Conservation (phyloP, 192 early-diverging fungal genomes). For the Coemansia sp. region DNA sequence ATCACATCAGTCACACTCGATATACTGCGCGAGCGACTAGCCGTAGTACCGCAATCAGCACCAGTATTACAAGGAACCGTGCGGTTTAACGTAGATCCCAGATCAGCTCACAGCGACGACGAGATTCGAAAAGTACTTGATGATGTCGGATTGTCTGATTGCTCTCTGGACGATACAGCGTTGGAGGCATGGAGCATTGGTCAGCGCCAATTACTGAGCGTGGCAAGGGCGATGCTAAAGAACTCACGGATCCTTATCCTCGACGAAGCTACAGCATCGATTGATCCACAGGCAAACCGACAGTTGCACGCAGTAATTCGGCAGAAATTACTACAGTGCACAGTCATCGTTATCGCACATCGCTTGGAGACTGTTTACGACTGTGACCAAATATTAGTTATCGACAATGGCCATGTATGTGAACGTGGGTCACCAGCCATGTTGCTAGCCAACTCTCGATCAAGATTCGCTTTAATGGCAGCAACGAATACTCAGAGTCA, state of each 20-base stretch:
- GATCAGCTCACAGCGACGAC: slow-evolving; percentile 59
- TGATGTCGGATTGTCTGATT: slow-evolving; percentile 51
- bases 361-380: slow-evolving; percentile 49
- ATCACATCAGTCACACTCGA: slow-evolving; percentile 62
- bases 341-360: slow-evolving; percentile 70
- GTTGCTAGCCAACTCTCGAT: slow-evolving; percentile 1
- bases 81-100: slow-evolving; percentile 87
- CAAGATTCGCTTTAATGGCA: slow-evolving; percentile 15
- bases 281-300: slow-evolving; percentile 57
- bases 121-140: slow-evolving; percentile 71
- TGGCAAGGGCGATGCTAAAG: slow-evolving; percentile 64
- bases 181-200: slow-evolving; percentile 55
- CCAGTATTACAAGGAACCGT: slow-evolving; percentile 72
- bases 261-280: slow-evolving; percentile 68
- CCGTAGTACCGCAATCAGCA: slow-evolving; percentile 91
- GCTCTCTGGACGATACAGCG: slow-evolving; percentile 1
- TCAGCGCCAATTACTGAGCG: slow-evolving; percentile 62
- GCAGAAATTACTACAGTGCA: slow-evolving; percentile 56
- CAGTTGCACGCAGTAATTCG: slow-evolving; percentile 60
- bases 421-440: slow-evolving; percentile 20
- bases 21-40: slow-evolving; percentile 66
- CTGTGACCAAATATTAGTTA: slow-evolving; percentile 35
- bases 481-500: not conserved
- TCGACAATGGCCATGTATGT: slow-evolving; percentile 29
- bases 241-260: slow-evolving; percentile 63